Evolutionary conservation across 2,329 filamentous ascomycete genomes (phyloP), one percentile per base, ranked within the genome.

Genomic region (Fusarium virguliforme): DNA sequence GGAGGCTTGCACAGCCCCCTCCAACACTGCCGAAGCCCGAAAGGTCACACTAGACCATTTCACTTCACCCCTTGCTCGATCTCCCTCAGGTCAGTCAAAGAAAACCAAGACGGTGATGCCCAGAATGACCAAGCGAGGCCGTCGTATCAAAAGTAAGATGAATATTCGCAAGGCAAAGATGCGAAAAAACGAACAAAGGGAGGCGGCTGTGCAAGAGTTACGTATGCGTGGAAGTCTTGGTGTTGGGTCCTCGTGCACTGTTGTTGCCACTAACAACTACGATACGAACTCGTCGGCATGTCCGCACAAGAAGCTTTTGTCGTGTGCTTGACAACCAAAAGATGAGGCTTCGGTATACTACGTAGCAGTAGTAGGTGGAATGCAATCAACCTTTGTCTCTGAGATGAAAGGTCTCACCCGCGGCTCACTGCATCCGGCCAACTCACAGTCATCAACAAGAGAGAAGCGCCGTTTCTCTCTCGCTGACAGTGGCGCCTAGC

Each of bases 1-100:
- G 50, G 69, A 68, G 65, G 62, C 69, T 72, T 72, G 70, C 69
- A 72, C 70, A 67, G 70, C 70, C 70, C 66, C 60, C 65, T 70
- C 61, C 55, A 61, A 67, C 62, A 37, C 58, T 72, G 66, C 70
- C 70, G 62, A 67, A 60, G 62, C 60, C 66, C 60, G 56, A 67
- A 59, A 58, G 38, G 65, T 61, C 48, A 55, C 59, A 37, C 50
- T 38, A 48, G 41, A 30, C 51, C 60, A 18, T 18, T 18, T 18
- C 18, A 18, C 18, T 18, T 40, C n/a, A 18, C 40, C 35, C 63
- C 70, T 58, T 64, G 62, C 56, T 59, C 30, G 37, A 18, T 18
- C 41, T 34, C 48, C 46, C 62, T 40, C 51, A 48, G 51, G 40
- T 56, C 40, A 38, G 38, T 46, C 50, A 6, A 43, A 34, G 24